A percentile compares a stretch with the other conserved stretches of the same genome.
Conservation (phyloP, 495 filamentous ascomycete species). For the Xylaria palmicola region DNA sequence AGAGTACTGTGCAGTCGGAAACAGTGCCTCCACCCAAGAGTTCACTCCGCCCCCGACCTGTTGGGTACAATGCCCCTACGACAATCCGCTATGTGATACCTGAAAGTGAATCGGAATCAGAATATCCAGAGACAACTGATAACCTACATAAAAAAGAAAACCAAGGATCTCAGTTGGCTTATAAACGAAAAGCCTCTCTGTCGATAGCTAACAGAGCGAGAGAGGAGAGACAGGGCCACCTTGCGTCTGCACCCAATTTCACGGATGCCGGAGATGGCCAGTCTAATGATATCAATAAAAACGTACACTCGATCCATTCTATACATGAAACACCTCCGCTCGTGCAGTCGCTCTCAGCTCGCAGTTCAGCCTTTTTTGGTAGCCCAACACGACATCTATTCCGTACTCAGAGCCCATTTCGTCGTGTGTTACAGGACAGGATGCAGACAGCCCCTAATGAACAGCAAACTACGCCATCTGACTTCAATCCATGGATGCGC, state of each 20-base stretch:
- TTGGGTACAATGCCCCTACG: constrained; percentile 14
- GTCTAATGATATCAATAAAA: neutral
- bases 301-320: neutral
- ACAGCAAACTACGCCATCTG: constrained; percentile 25
- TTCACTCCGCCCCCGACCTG: constrained; percentile 15
- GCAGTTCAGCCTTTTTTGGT: constrained; percentile 41
- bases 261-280: neutral
- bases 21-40: constrained; percentile 35
- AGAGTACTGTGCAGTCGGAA: constrained; percentile 28
- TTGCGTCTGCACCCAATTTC: constrained; percentile 2
- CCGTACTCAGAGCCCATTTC: constrained; percentile 56
- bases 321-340: constrained; percentile 12
- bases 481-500: constrained; percentile 53
- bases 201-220: neutral
- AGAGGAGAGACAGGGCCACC: neutral
- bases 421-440: constrained; percentile 46
- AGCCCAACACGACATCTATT: constrained; percentile 48
- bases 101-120: constrained; percentile 17
- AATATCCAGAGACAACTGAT: constrained; percentile 4
- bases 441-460: constrained; percentile 34
- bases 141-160: neutral
- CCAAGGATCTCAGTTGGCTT: neutral
- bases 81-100: constrained; percentile 38
- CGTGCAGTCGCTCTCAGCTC: constrained; percentile 20
- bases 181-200: neutral